phyloP scores from a whole-genome alignment of 129 eudicot species.

The Flaveria trinervia region DNA sequence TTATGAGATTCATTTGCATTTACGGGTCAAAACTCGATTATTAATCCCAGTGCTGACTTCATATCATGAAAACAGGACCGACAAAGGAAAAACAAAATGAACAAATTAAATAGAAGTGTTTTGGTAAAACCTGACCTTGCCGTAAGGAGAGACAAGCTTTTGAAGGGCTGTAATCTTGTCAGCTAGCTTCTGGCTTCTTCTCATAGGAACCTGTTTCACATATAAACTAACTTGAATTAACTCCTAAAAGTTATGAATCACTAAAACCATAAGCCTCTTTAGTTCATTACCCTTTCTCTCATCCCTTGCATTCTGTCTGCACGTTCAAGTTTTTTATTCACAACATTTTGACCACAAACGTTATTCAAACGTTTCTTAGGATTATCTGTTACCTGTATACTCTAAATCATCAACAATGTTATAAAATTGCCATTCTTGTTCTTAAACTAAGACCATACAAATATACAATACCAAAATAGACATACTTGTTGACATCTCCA shows the following conservation, averaged over 20 bases:
- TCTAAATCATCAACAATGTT: not conserved
- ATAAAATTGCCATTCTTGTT: conserved; percentile 8
- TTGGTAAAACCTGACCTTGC: conserved; percentile 51
- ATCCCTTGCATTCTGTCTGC: conserved; percentile 31
- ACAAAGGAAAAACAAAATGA: conserved; percentile 1
- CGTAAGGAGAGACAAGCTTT: conserved; percentile 76
- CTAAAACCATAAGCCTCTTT: not conserved
- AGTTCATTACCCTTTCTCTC: conserved; percentile 36
- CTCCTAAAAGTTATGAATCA: not conserved
- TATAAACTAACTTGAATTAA: conserved; percentile 21
- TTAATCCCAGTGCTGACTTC: not conserved
- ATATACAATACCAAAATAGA: conserved; percentile 10
- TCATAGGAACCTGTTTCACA: conserved; percentile 43
- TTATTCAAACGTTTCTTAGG: conserved; percentile 37
- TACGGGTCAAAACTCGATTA: not conserved
- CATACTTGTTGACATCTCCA: conserved; percentile 30
- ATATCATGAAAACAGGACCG: not conserved
- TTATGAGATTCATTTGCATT: not conserved
- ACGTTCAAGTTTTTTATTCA: conserved; percentile 35
- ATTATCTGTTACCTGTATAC: conserved; percentile 24
- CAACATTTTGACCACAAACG: conserved; percentile 8
- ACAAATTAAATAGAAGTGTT: conserved; percentile 14
- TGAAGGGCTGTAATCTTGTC: conserved; percentile 73
- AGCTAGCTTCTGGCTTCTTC: conserved; percentile 68
- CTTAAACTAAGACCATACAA: not conserved